phyloP scores from a whole-genome alignment of 306 rosid species.

The Pachyrhizus erosus region DNA sequence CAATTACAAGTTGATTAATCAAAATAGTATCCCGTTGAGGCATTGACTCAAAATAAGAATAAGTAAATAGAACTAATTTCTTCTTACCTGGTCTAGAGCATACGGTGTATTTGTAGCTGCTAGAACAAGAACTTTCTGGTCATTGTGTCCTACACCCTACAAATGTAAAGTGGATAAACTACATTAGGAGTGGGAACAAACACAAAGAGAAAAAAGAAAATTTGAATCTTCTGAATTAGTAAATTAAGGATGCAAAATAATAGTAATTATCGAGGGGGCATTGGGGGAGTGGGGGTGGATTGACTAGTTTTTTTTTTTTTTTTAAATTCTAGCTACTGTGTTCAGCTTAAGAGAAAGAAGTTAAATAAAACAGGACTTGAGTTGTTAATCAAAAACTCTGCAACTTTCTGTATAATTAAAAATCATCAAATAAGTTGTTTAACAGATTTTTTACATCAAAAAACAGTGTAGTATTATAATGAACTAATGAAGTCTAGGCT shows the following conservation, averaged over 20 bases:
- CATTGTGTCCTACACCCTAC: constrained; percentile 97
- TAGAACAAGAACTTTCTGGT: constrained; percentile 97
- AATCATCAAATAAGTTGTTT: not conserved
- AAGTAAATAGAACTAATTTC: constrained; percentile 31
- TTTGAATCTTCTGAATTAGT: constrained; percentile 2
- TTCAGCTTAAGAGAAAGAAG: constrained; percentile 3
- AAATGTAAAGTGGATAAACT: constrained; percentile 36
- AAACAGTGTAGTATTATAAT: not conserved
- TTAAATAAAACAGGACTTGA: not conserved
- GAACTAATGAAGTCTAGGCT: too few relatives aligned
- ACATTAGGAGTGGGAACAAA: constrained; percentile 24
- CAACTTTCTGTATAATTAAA: constrained; percentile 1
- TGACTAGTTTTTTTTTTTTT: not conserved
- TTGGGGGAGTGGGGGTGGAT: not conserved
- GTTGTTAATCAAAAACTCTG: not conserved
- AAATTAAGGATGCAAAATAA: not conserved
- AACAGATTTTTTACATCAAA: not conserved
- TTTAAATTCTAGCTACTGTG: not conserved
- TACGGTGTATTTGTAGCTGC: constrained; percentile 99
- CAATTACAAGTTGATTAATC: constrained; percentile 49
- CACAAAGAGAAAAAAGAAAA: not conserved
- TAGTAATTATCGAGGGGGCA: not conserved
- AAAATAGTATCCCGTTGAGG: constrained; percentile 28
- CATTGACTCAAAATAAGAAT: not conserved
- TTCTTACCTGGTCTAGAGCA: constrained; percentile 91